Evolutionary conservation across 768 basidiomycete genomes (phyloP).

Genomic region (Tulasnella sp.): DNA sequence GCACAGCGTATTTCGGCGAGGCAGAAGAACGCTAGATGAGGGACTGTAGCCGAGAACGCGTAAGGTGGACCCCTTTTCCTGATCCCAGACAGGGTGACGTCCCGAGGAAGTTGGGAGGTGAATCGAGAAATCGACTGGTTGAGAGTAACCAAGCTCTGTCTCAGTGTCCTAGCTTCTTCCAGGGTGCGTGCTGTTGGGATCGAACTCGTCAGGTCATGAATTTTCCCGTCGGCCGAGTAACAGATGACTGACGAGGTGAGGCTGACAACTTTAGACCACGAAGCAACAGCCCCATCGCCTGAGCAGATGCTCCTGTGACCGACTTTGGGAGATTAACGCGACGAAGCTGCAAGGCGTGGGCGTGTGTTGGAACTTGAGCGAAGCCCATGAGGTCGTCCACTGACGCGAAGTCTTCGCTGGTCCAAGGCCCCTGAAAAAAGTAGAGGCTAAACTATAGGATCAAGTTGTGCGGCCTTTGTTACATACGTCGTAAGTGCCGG

Average conservation of each 20-base stretch:
- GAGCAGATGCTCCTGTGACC: not conserved
- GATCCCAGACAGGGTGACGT: not conserved
- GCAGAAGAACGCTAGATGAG: not conserved
- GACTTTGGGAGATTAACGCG: not conserved
- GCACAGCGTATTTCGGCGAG: not conserved
- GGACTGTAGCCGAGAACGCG: not conserved
- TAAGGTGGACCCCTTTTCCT: not conserved
- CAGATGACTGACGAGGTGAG: not conserved
- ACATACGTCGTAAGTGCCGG: constrained; percentile 1
- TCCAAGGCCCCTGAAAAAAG: not conserved
- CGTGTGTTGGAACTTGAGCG: not conserved
- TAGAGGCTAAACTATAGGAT: not conserved
- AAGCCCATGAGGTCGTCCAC: constrained; percentile 6
- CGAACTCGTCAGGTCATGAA: not conserved
- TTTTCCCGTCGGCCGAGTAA: not conserved
- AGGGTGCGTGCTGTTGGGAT: not conserved
- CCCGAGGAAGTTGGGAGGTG: not conserved
- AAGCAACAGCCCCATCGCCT: not conserved
- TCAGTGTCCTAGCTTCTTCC: not conserved
- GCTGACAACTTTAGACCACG: not conserved
- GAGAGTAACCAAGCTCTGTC: not conserved
- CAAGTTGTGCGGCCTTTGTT: not conserved
- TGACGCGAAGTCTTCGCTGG: not conserved
- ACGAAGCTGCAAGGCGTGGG: not conserved
- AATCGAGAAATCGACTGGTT: not conserved